phyloP scores from a whole-genome alignment of 768 basidiomycete species.

The Leccinum uliginosum region DNA sequence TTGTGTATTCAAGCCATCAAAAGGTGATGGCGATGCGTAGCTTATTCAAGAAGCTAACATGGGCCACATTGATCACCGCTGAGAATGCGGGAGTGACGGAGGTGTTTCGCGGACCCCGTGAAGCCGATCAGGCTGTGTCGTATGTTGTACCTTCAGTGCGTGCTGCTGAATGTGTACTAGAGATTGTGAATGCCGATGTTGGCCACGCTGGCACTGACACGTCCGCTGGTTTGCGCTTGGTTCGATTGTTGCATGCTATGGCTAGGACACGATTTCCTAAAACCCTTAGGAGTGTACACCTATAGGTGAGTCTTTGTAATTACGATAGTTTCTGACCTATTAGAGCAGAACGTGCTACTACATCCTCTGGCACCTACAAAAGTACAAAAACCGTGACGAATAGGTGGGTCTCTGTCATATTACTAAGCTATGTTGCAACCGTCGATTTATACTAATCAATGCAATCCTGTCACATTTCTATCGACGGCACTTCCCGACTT shows the following conservation, averaged over 20 bases:
- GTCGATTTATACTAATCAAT: too few relatives aligned
- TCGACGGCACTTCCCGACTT: too few relatives aligned
- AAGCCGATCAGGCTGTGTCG: conserved; percentile 57
- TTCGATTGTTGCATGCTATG: conserved; percentile 68
- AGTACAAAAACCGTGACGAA: conserved; percentile 46
- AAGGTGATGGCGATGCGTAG: conserved; percentile 29
- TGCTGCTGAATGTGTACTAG: conserved; percentile 26
- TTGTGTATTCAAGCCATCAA: neutral
- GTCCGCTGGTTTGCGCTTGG: conserved; percentile 51
- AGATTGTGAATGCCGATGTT: conserved; percentile 52
- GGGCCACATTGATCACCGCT: conserved; percentile 44
- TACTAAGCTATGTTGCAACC: too few relatives aligned
- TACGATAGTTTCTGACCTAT: neutral
- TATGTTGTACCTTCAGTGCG: conserved; percentile 21
- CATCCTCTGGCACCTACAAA: conserved; percentile 54
- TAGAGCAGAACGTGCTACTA: conserved; percentile 47
- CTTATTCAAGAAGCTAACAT: too few relatives aligned
- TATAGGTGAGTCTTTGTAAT: conserved; percentile 43
- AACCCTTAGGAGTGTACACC: conserved; percentile 50
- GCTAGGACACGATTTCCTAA: conserved; percentile 68
- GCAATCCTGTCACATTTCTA: too few relatives aligned
- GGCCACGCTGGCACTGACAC: conserved; percentile 34
- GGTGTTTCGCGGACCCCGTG: conserved; percentile 38
- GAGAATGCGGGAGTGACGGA: conserved; percentile 48
- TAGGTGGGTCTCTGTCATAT: too few relatives aligned